phyloP scores from a whole-genome alignment of 805 yeast genomes.

The Ogataea degrootiae region DNA sequence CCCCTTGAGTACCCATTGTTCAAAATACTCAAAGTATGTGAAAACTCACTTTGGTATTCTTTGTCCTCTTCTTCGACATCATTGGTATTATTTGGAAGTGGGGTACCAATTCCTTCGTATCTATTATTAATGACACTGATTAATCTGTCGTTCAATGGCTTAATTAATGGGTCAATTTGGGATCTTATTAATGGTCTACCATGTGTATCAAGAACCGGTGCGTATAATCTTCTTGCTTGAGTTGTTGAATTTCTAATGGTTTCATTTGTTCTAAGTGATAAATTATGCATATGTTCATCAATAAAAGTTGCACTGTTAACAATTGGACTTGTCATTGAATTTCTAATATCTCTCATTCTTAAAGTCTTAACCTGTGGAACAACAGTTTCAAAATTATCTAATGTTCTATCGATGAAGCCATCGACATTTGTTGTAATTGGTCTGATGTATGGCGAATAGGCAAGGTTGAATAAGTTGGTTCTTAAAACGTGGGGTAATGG shows the following conservation, averaged over 20 bases:
- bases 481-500: conserved; percentile 26
- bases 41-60: conserved; percentile 49
- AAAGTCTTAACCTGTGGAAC: conserved; percentile 58
- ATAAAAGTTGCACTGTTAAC: conserved; percentile 34
- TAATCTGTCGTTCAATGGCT: conserved; percentile 55
- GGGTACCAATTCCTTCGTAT: conserved; percentile 16
- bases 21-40: conserved; percentile 43
- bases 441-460: conserved; percentile 20
- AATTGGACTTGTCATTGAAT: conserved; percentile 48
- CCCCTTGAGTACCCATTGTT: conserved; percentile 36
- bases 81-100: conserved; percentile 34
- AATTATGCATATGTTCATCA: conserved; percentile 31
- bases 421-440: conserved; percentile 34
- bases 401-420: conserved; percentile 48
- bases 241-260: conserved; percentile 35
- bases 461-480: conserved; percentile 18
- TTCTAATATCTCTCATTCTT: conserved; percentile 44
- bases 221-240: conserved; percentile 41
- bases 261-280: conserved; percentile 29
- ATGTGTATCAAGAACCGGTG: conserved; percentile 47
- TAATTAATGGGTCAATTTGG: conserved; percentile 56
- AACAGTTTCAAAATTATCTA: conserved; percentile 50
- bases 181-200: conserved; percentile 62
- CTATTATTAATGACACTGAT: conserved; percentile 35
- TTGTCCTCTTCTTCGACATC: conserved; percentile 20